Conservation (phyloP, 2,329 filamentous ascomycete species). For the Fusarium armeniacum region DNA sequence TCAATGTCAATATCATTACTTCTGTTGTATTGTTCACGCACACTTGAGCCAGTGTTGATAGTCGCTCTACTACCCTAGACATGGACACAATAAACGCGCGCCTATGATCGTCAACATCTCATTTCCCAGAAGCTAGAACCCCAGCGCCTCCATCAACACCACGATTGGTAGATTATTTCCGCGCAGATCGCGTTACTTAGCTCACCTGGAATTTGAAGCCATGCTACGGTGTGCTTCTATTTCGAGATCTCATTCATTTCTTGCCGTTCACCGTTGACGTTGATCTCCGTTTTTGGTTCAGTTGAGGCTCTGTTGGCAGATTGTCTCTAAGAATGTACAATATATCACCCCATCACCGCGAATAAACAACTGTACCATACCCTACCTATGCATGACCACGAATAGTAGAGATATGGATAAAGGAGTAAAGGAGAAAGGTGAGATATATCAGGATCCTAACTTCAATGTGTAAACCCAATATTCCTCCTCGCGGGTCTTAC, state of each 20-base stretch:
- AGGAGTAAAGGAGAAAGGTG: not conserved
- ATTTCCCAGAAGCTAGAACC: conserved; percentile 15
- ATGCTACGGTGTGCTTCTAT: conserved; percentile 7
- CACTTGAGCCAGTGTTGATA: not conserved
- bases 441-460: not conserved
- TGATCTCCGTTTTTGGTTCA: not conserved
- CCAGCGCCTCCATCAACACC: conserved; percentile 13
- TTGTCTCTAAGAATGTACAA: no score
- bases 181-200: conserved; percentile 30
- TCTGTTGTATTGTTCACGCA: not conserved
- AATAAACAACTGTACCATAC: no score
- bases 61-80: not conserved
- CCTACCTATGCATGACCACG: no score
- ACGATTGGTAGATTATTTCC: conserved; percentile 20
- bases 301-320: not conserved
- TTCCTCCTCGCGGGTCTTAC: not conserved
- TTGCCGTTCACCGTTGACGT: not conserved
- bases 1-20: not conserved
- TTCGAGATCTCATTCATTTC: not conserved
- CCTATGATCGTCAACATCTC: conserved; percentile 16
- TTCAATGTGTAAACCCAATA: not conserved
- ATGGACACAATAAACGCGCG: conserved; percentile 27
- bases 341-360: not conserved
- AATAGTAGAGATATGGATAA: not conserved
- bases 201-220: conserved; percentile 13